Conservation (phyloP, 306 rosid species). For the Fragaria iinumae region DNA sequence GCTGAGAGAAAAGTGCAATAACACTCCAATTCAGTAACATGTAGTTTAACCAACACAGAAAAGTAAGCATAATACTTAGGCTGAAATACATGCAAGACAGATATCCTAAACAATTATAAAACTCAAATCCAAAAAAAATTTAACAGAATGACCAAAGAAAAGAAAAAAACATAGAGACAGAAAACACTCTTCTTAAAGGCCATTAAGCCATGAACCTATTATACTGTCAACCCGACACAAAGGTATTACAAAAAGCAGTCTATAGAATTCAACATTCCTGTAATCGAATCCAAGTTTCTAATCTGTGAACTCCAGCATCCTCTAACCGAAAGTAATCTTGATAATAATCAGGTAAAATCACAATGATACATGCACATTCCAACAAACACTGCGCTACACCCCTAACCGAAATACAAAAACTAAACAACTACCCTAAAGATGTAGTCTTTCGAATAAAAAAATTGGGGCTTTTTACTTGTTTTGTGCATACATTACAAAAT, state of each 20-base stretch:
- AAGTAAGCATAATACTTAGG: background rate
- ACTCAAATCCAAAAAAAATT: background rate
- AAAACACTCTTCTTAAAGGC: background rate
- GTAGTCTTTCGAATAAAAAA: background rate
- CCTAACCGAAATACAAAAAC: background rate
- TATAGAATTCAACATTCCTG: background rate
- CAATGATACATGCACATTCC: background rate
- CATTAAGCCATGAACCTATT: background rate
- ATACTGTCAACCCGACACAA: background rate
- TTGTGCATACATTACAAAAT: background rate
- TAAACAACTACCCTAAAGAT: background rate
- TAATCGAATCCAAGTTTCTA: background rate
- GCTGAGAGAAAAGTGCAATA: conserved; percentile 19
- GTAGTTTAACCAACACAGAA: background rate
- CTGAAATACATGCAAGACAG: background rate
- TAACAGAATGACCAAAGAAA: background rate
- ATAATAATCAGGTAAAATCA: background rate
- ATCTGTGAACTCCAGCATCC: background rate
- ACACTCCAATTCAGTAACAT: conserved; percentile 23
- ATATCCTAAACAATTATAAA: background rate
- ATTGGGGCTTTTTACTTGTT: background rate
- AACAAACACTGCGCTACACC: background rate
- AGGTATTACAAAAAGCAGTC: background rate
- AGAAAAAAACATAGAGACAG: background rate
- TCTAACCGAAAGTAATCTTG: background rate